Evolutionary conservation across 768 basidiomycete species (phyloP), one percentile per base, ranked within the genome.

Genomic region (Macrolepiota fuliginosa): DNA sequence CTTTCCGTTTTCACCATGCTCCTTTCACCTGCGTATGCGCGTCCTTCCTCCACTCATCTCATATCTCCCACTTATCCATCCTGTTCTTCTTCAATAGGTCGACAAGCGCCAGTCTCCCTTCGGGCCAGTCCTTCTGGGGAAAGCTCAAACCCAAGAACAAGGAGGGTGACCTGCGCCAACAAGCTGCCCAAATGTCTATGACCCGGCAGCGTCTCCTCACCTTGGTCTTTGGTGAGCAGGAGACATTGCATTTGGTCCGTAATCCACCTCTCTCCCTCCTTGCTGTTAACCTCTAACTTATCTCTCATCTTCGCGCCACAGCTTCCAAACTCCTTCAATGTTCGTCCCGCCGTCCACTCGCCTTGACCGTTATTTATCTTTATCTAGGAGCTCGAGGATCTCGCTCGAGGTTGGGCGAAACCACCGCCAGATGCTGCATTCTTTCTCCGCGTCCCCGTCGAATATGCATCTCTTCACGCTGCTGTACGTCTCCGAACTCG

Each of bases 361-460:
- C 27, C 54, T 61, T 39, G 13, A 46, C 53, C 62, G 35, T 45
- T 62, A 60, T 57, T 57, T 42, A 69, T 29, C 6, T 24, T 63
- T 50, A 12, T 58, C 17, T 61, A 94, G 92, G 92, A 94, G 74
- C 84, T 93, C 24, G 90, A 92, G 66, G 83, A 81, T 27, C 81
- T 89, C 51, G 92, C 91, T 11, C 81, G 89, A 69, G 90, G 92
- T 61, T 94, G 92, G 92, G 85, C 88, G 25, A 92, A 91, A 68
- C 91, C 92, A 12, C 91, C 92, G 15, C 90, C 91, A 56, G 90
- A 89, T 71, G 88, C 84, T 42, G 73, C 81, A 49, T 91, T 94
- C 77, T 80, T 81, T 64, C 76, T 94, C 60, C 89, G 92, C 25
- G 85, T 94, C 0, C 92, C 92, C 1, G 88, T 91, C n/a, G 92